Conservation (phyloP, 2,329 filamentous ascomycete species). For the Mollisia scopiformis region DNA sequence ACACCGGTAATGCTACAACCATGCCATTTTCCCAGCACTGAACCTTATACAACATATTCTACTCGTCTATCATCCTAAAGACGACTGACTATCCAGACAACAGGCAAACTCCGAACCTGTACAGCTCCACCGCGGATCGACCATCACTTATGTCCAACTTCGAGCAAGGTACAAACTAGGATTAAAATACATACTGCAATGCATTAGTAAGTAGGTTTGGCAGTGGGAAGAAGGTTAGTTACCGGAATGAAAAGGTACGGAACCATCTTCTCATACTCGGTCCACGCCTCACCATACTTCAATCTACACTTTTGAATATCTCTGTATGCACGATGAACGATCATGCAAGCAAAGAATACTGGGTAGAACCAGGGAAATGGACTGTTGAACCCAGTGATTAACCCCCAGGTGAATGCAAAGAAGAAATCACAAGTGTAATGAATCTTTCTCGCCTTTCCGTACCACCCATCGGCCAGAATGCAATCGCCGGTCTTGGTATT, state of each 20-base stretch:
- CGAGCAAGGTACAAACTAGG: not conserved
- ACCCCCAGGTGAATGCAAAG: slow-evolving; percentile 77
- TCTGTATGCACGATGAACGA: slow-evolving; percentile 73
- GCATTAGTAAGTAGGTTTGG: not conserved
- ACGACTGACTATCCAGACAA: not conserved
- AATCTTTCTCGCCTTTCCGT: slow-evolving; percentile 76
- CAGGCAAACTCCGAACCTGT: not conserved
- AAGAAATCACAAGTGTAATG: slow-evolving; percentile 82
- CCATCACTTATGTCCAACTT: not conserved
- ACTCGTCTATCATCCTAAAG: not conserved
- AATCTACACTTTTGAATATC: slow-evolving; percentile 76
- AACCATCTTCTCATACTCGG: slow-evolving; percentile 77
- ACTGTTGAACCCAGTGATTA: slow-evolving; percentile 80
- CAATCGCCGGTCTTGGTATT: slow-evolving; percentile 72
- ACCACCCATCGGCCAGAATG: slow-evolving; percentile 86
- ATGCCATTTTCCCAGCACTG: too few relatives aligned
- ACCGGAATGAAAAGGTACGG: slow-evolving; percentile 84
- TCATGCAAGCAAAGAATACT: slow-evolving; percentile 79
- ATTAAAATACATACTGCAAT: slow-evolving; percentile 15
- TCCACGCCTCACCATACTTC: slow-evolving; percentile 84
- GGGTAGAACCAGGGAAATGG: slow-evolving; percentile 92
- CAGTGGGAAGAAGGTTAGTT: slow-evolving; percentile 30
- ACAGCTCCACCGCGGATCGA: not conserved
- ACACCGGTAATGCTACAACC: not conserved
- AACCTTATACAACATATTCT: not conserved